A percentile compares a stretch with the other conserved stretches of the same genome.
Conservation (phyloP, 352 stramenopile species). For the Halophytophthora batemanensis region DNA sequence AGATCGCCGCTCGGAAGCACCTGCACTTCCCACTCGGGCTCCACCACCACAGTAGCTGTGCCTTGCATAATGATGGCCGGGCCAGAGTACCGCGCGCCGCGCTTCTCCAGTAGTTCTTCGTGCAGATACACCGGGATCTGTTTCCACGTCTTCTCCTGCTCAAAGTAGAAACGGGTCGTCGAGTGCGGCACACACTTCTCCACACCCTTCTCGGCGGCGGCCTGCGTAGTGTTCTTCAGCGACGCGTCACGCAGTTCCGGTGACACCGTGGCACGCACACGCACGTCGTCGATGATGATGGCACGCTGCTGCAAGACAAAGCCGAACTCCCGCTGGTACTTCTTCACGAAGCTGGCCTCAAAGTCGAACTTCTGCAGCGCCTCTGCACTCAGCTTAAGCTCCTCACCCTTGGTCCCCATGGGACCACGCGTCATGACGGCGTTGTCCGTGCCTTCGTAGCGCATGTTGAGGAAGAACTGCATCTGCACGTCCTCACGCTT, state of each 20-base stretch:
- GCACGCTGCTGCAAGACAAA: slow-evolving; percentile 93
- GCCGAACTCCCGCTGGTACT: slow-evolving; percentile 97
- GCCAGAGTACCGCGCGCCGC: slow-evolving; percentile 68
- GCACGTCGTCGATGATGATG: slow-evolving; percentile 97
- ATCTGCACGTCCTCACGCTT: slow-evolving; percentile 89
- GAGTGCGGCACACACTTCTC: slow-evolving; percentile 47
- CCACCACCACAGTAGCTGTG: slow-evolving; percentile 97
- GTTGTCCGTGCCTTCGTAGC: slow-evolving; percentile 98
- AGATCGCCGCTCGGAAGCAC: slow-evolving; percentile 95
- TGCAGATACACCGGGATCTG: slow-evolving; percentile 93
- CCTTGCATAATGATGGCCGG: slow-evolving; percentile 98
- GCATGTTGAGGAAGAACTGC: slow-evolving; percentile 97
- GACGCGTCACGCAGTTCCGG: slow-evolving; percentile 54
- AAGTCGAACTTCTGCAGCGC: slow-evolving; percentile 78
- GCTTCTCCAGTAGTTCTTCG: slow-evolving; percentile 81
- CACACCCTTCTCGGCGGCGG: slow-evolving; percentile 3
- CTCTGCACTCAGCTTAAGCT: slow-evolving; percentile 23
- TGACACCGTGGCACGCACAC: slow-evolving; percentile 94
- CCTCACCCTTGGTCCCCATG: slow-evolving; percentile 36
- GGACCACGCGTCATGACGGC: slow-evolving; percentile 93
- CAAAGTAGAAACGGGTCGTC: slow-evolving; percentile 79
- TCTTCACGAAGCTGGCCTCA: slow-evolving; percentile 82
- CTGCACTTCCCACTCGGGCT: slow-evolving; percentile 92
- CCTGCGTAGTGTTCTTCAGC: slow-evolving; percentile 2
- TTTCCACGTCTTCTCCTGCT: slow-evolving; percentile 71